A percentile compares a stretch with the other conserved stretches of the same genome.
Conservation (phyloP, 1,139 yeast genomes). For the Saccharomyces hybrid region DNA sequence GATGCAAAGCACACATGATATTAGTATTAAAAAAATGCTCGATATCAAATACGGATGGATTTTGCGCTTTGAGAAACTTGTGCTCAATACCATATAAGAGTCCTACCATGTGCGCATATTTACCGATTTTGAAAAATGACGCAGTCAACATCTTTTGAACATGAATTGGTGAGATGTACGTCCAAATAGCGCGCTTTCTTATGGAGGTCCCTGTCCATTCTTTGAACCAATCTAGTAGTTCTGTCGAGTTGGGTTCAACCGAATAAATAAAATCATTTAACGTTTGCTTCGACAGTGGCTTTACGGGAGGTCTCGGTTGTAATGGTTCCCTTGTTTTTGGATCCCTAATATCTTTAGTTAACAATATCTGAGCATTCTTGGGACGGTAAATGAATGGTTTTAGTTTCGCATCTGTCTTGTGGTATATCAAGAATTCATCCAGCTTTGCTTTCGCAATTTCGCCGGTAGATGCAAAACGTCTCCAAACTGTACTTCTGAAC, state of each 20-base stretch:
- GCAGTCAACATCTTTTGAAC: slow-evolving; percentile 29
- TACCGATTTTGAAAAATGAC: slow-evolving; percentile 23
- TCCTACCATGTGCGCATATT: slow-evolving; percentile 18
- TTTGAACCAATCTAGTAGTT: slow-evolving; percentile 29
- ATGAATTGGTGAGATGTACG: slow-evolving; percentile 27
- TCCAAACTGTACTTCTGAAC: neutral
- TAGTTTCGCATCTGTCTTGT: slow-evolving; percentile 19
- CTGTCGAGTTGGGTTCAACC: slow-evolving; percentile 29
- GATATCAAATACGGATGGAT: slow-evolving; percentile 17
- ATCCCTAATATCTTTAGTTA: slow-evolving; percentile 50
- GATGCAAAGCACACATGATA: slow-evolving; percentile 24
- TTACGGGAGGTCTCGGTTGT: slow-evolving; percentile 33
- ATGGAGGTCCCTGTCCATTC: slow-evolving; percentile 25
- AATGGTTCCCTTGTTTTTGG: slow-evolving; percentile 35
- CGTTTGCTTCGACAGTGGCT: slow-evolving; percentile 32
- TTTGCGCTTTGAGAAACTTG: slow-evolving; percentile 16
- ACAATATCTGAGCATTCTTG: slow-evolving; percentile 41
- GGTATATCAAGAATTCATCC: slow-evolving; percentile 20
- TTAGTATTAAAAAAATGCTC: slow-evolving; percentile 25
- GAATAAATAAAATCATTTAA: slow-evolving; percentile 31
- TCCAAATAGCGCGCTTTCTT: slow-evolving; percentile 22
- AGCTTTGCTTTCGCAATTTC: slow-evolving; percentile 11
- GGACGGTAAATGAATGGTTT: slow-evolving; percentile 40
- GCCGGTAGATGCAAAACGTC: slow-evolving; percentile 10
- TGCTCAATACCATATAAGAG: slow-evolving; percentile 14